Conservation (phyloP, 2,329 filamentous ascomycete species). For the Arachnomyces sp. region DNA sequence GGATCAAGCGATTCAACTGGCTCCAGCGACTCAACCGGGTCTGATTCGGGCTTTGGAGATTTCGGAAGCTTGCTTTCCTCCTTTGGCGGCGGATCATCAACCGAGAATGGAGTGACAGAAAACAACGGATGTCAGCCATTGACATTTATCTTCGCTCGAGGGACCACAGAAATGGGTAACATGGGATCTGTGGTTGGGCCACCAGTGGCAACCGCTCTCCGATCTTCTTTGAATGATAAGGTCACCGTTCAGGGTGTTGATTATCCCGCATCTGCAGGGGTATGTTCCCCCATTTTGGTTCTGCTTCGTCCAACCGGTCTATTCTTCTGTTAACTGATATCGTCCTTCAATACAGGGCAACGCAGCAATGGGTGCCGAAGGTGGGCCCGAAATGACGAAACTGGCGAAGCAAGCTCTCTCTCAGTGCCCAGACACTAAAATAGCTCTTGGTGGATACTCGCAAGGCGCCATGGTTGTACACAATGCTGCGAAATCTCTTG, state of each 20-base stretch:
- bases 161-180: conserved; percentile 36
- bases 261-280: conserved; percentile 21
- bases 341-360: conserved; percentile 16
- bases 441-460: conserved; percentile 28
- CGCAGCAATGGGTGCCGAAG: conserved; percentile 19
- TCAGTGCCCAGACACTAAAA: conserved; percentile 28
- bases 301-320: not conserved
- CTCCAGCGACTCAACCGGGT: not conserved
- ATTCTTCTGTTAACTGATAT: not conserved
- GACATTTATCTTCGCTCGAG: conserved; percentile 39
- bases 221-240: conserved; percentile 18
- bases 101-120: conserved; percentile 33
- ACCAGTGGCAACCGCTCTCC: conserved; percentile 21
- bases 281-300: conserved; percentile 9
- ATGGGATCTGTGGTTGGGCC: conserved; percentile 37
- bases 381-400: conserved; percentile 23
- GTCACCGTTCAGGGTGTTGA: conserved; percentile 27
- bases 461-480: conserved; percentile 31
- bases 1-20: no score
- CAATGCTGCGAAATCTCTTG: conserved; percentile 23
- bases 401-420: conserved; percentile 22
- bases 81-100: conserved; percentile 19
- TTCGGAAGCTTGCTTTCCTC: not conserved
- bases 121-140: conserved; percentile 34
- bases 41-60: not conserved